Evolutionary conservation across 768 basidiomycete genomes (phyloP), one percentile per base, ranked within the genome.

Genomic region (Royoungia palumana): DNA sequence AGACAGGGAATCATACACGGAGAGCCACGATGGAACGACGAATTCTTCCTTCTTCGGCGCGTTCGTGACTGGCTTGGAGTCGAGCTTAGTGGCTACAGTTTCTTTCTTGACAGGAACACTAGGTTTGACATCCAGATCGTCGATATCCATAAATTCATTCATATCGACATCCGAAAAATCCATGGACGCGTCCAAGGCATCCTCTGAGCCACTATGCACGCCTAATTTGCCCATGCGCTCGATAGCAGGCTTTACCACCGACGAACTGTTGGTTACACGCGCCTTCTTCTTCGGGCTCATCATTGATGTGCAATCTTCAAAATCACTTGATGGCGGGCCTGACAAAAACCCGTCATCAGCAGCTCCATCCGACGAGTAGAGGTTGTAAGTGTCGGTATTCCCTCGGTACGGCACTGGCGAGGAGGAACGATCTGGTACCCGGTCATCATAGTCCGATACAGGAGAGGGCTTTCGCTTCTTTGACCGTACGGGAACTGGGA

Each of bases 211-310:
- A 41, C 78, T 78, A 35, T 77, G 70, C 34, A 89, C 78, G 22
- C 76, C 83, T 51, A 89, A 66, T 37, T 79, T 73, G 7, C 77
- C 75, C 57, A 90, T 69, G 12, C 76, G 72, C 47, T 82, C 76
- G 10, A 76, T 75, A 6, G 83, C 76, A 10, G 87, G 86, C 0
- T 72, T 70, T 47, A 85, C 66, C 12, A 61, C 70, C 0, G 60
- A 71, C 5, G 67, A 68, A 34, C 71, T 74, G 10, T 60, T 79
- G 67, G 34, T 69, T 58, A 57, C 75, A 75, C 45, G 67, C 12
- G 72, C 63, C 53, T 80, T 84, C 67, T 91, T 91, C 64, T 81
- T 79, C 6, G 89, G 89, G 55, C 86, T 90, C 55, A 79, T 75
- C 59, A 71, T 51, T 13, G 62, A 46, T 3, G 54, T 37, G 49